Evolutionary conservation across 345 rosid species (phyloP).

Genomic region (Brassica juncea): DNA sequence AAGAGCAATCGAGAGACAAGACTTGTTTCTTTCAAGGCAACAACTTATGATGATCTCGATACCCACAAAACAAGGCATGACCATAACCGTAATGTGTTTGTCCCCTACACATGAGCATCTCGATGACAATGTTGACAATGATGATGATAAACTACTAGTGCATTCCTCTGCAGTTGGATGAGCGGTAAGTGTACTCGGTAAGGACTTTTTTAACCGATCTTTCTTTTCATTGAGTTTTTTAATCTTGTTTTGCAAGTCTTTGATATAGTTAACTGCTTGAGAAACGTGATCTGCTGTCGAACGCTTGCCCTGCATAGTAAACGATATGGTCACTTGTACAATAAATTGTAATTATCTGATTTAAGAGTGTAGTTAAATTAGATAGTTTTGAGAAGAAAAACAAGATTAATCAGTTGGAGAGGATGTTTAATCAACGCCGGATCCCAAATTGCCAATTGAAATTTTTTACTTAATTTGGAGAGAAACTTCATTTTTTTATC

Average conservation of each 20-base stretch:
- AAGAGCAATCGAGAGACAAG: conserved; percentile 35
- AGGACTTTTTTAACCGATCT: background rate
- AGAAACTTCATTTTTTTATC: no score
- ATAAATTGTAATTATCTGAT: background rate
- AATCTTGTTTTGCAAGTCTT: conserved; percentile 28
- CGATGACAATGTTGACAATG: conserved; percentile 14
- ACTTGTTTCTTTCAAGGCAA: conserved; percentile 31
- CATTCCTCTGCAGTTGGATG: conserved; percentile 27
- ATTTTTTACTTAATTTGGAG: no score
- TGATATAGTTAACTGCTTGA: conserved; percentile 32
- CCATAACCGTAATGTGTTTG: conserved; percentile 26
- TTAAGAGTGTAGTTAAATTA: background rate
- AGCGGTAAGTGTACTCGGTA: background rate
- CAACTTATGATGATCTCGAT: conserved; percentile 36
- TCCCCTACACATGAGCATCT: conserved; percentile 34
- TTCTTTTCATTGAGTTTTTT: conserved; percentile 29
- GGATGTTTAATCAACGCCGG: background rate
- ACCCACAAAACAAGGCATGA: conserved; percentile 34
- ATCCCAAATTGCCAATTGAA: no score
- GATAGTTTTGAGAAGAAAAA: background rate
- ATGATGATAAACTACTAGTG: conserved; percentile 29
- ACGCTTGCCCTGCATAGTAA: conserved; percentile 34
- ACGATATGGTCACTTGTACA: background rate
- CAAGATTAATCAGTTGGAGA: background rate
- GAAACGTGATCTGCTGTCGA: conserved; percentile 35